Conservation (phyloP, 2,329 filamentous ascomycete species). For the Cercospora berteroae region DNA sequence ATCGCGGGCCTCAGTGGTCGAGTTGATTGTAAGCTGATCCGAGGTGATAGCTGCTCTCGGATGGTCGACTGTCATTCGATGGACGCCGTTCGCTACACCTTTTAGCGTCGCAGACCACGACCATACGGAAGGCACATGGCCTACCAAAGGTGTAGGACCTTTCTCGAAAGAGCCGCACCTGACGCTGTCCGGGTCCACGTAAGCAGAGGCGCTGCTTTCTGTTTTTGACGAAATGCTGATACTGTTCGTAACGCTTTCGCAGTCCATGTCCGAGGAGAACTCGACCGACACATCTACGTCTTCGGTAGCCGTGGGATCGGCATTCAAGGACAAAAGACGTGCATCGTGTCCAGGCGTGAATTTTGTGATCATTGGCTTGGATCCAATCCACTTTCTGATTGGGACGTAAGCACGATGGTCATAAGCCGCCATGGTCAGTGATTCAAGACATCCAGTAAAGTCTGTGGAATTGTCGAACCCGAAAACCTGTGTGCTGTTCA, state of each 20-base stretch:
- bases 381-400: conserved; percentile 47
- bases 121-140: conserved; percentile 55
- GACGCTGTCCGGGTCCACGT: conserved; percentile 46
- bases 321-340: conserved; percentile 53
- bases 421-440: conserved; percentile 52
- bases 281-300: conserved; percentile 52
- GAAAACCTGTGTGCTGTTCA: conserved; percentile 26
- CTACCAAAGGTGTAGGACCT: conserved; percentile 29
- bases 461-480: conserved; percentile 46
- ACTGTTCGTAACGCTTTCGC: conserved; percentile 50
- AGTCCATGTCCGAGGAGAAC: conserved; percentile 61
- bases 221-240: conserved; percentile 55
- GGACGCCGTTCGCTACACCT: conserved; percentile 59
- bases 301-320: conserved; percentile 31
- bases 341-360: conserved; percentile 60
- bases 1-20: conserved; percentile 52
- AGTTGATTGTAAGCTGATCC: conserved; percentile 35
- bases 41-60: conserved; percentile 42
- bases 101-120: conserved; percentile 53
- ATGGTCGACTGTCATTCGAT: conserved; percentile 56
- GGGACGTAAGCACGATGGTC: conserved; percentile 60
- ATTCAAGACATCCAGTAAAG: conserved; percentile 55
- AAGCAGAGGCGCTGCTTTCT: conserved; percentile 44
- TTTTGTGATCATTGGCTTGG: conserved; percentile 57
- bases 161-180: conserved; percentile 40